Evolutionary conservation across 371 early-diverging fungal genomes (phyloP).

Genomic region (Rhizopus arrhizus): DNA sequence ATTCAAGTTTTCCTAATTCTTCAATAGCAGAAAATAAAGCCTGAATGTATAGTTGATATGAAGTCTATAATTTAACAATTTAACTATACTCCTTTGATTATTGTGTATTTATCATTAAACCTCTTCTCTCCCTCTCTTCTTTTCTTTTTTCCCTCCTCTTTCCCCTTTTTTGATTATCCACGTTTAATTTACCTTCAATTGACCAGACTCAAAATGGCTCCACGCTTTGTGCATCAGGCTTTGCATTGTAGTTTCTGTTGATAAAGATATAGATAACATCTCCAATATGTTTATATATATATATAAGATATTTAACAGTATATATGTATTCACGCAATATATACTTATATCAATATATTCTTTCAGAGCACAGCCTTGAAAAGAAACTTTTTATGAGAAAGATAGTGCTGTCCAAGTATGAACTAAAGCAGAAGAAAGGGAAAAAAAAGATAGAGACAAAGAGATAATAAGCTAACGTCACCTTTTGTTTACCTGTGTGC

Average conservation of each 20-base stretch:
- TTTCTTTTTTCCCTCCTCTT: background rate
- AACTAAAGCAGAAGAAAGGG: conserved; percentile 2
- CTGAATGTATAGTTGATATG: conserved; percentile 43
- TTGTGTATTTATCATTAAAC: background rate
- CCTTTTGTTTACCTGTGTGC: background rate
- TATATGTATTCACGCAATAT: background rate
- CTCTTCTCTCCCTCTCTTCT: background rate
- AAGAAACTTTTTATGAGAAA: background rate
- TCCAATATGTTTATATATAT: background rate
- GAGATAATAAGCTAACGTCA: background rate
- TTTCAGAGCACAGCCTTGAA: conserved; percentile 6
- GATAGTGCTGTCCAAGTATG: background rate
- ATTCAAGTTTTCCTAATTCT: conserved; percentile 41
- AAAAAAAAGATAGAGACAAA: background rate
- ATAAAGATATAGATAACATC: conserved; percentile 11
- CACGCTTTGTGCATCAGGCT: conserved; percentile 21
- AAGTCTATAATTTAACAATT: conserved; percentile 20
- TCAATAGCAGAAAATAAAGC: conserved; percentile 34
- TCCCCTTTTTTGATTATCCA: conserved; percentile 2
- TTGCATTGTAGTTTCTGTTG: conserved; percentile 23
- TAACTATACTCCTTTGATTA: no score
- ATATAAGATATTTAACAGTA: background rate
- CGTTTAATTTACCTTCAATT: conserved; percentile 21
- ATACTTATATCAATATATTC: background rate
- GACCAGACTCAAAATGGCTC: conserved; percentile 15